Conservation (phyloP, 305 asterid genomes). For the Ilex paraguariensis region DNA sequence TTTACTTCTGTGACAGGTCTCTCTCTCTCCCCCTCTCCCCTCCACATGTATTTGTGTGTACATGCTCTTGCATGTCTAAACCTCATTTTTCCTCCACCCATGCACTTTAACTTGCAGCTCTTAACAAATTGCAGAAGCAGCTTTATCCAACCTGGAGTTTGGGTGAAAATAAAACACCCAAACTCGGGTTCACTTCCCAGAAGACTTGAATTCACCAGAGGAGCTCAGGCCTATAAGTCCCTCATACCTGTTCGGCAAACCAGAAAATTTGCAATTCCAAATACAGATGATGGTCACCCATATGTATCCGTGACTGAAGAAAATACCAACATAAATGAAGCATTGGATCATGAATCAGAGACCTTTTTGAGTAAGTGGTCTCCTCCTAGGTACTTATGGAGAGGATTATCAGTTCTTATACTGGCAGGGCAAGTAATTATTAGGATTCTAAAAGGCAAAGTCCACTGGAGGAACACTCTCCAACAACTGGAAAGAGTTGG, state of each 20-base stretch:
- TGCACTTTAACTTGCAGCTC: neutral
- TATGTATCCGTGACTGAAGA: constrained; percentile 42
- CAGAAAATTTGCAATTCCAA: constrained; percentile 30
- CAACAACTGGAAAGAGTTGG: constrained; percentile 90
- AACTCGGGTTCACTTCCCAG: constrained; percentile 21
- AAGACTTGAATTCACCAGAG: constrained; percentile 30
- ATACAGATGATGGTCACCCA: constrained; percentile 51
- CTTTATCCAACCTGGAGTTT: constrained; percentile 18
- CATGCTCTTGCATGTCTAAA: neutral
- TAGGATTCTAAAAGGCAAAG: constrained; percentile 52
- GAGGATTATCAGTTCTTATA: constrained; percentile 68
- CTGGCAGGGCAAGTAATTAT: constrained; percentile 73
- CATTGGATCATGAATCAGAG: constrained; percentile 27
- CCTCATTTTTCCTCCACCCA: neutral
- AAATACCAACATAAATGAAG: constrained; percentile 21
- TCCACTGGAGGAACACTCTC: constrained; percentile 80
- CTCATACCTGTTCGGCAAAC: constrained; percentile 23
- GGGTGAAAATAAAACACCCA: constrained; percentile 16
- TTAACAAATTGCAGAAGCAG: constrained; percentile 38
- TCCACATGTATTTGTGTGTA: neutral
- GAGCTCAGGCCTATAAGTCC: constrained; percentile 28
- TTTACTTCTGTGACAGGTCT: constrained; percentile 48
- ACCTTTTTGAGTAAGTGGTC: constrained; percentile 64
- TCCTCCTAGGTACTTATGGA: constrained; percentile 88
- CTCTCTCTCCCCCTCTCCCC: neutral